Evolutionary conservation across 2,329 filamentous ascomycete genomes (phyloP), one percentile per base, ranked within the genome.

Genomic region (Emmonsiellopsis sp.): DNA sequence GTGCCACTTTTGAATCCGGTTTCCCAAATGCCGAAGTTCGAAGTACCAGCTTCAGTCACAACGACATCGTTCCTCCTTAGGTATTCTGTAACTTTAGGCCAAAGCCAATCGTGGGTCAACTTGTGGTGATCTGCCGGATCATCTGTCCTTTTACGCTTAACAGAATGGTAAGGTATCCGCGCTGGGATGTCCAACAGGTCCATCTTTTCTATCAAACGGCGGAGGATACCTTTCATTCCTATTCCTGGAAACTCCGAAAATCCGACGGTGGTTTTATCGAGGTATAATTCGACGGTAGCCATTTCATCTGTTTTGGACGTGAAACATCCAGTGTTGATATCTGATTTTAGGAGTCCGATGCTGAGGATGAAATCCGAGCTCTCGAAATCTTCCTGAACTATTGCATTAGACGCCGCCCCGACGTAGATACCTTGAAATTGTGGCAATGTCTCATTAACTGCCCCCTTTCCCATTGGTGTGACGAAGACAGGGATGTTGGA

Each of bases 391-490:
- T 73, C 66, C 50, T 67, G 64, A 13, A 73, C 66, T 53, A 65
- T 64, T 1, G 81, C 77, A 51, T 84, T 80, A 34, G 85, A 89
- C 37, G 85, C 88, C 55, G 79, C 79, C n/a, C 90, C 90, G 7
- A 86, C 86, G 67, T 95, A 94, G 5, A 95, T 87, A 58, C 90
- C 90, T 21, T 87, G 87, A 60, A 86, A 95, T 63, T 81, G 86
- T n/a, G 78, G 74, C 46, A 86, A 78, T 2, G 79, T 80, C 69
- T 95, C 89, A 62, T 93, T 80, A 46, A 95, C 80, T 17, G 87
- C 86, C 14, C 88, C 82, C 72, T 95, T 95, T 46, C 89, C 89
- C 86, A 94, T 94, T 2, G 89, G 88, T 0, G 88, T 86, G n/a
- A 91, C 87, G 61, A 93, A 94, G 0, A 87, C 85, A 4, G 90